Percentiles rank a stretch among this genome's conserved stretches.
phyloP scores from a whole-genome alignment of 73 alveolate genomes.

The Symbiodinium pilosum region DNA sequence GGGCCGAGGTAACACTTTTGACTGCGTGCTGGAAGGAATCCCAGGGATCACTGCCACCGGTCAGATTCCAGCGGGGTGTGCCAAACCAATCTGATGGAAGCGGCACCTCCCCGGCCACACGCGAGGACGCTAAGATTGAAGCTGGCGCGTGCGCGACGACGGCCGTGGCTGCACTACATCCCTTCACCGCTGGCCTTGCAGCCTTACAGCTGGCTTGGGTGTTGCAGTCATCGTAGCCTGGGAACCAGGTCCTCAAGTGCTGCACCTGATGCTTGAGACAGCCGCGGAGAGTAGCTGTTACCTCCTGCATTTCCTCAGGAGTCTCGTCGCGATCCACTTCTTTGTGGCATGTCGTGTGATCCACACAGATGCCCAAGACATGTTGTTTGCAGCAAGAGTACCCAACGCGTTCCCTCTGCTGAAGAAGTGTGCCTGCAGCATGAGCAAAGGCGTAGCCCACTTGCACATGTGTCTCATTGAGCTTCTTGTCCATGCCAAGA shows the following conservation, averaged over 20 bases:
- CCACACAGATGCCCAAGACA: too few species aligned
- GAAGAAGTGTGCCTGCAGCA: neutral
- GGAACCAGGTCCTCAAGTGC: neutral
- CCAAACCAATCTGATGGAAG: neutral
- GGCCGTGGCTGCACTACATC: neutral
- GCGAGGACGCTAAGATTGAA: neutral
- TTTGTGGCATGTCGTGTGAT: too few species aligned
- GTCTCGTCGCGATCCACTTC: neutral
- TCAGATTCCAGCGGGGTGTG: neutral
- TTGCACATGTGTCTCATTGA: neutral
- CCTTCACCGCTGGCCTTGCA: neutral
- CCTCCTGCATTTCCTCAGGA: neutral
- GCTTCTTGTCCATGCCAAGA: neutral
- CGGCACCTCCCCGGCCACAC: neutral
- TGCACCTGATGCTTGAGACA: neutral
- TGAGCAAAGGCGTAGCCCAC: neutral
- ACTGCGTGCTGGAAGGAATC: neutral
- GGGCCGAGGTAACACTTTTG: neutral
- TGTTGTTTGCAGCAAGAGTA: too few species aligned
- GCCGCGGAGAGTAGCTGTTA: neutral
- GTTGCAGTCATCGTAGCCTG: neutral
- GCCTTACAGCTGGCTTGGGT: neutral
- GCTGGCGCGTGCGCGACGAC: neutral
- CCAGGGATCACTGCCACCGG: neutral
- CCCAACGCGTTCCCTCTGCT: neutral